phyloP scores from a whole-genome alignment of 2,329 filamentous ascomycete species.

The Sordariomycetes sp. region DNA sequence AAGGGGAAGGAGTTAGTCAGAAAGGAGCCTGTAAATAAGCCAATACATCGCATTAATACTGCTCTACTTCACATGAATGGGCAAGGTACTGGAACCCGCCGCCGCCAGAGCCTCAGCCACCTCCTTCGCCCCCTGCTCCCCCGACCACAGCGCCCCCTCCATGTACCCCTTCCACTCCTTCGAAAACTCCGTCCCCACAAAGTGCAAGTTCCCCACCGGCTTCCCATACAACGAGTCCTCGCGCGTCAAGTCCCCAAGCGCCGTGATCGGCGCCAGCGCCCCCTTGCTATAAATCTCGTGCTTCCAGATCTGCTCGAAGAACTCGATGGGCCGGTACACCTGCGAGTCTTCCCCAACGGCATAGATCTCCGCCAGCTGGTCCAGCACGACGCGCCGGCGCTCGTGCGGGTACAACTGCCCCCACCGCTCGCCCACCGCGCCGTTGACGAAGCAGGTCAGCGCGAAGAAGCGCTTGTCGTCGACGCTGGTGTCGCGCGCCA shows the following conservation, averaged over 20 bases:
- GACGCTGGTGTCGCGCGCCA: conserved; percentile 28
- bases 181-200: conserved; percentile 37
- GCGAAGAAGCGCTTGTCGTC: conserved; percentile 16
- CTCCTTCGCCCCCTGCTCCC: conserved; percentile 30
- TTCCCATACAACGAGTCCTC: conserved; percentile 17
- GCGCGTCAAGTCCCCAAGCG: conserved; percentile 17
- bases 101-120: conserved; percentile 15
- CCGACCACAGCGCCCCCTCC: conserved; percentile 35
- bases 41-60: too few species aligned
- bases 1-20: too few species aligned
- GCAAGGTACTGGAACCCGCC: background rate
- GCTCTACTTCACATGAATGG: too few species aligned
- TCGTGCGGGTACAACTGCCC: conserved; percentile 13
- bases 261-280: conserved; percentile 20
- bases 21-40: too few species aligned
- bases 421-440: conserved; percentile 24
- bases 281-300: conserved; percentile 21
- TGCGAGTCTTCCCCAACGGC: conserved; percentile 10
- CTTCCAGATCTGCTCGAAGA: conserved; percentile 22
- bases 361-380: conserved; percentile 20
- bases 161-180: conserved; percentile 40
- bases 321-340: conserved; percentile 14
- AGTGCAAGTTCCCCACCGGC: conserved; percentile 30
- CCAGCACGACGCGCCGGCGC: conserved; percentile 18
- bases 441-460: conserved; percentile 30